Base-by-base conservation (phyloP, 192 early-diverging fungal genomes). In the Piromyces finnis region DNA sequence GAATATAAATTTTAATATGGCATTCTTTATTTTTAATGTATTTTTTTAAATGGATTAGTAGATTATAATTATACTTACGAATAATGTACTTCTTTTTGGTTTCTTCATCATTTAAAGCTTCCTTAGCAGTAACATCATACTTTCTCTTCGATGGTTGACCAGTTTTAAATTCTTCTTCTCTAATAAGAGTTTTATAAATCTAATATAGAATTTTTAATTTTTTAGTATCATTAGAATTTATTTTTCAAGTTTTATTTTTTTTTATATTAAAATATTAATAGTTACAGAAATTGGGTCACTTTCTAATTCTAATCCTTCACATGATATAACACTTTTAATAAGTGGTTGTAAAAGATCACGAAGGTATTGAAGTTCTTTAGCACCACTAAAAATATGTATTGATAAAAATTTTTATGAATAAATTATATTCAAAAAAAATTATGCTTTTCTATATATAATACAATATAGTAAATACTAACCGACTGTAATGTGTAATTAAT, bases 311-410 rank as follows among this genome's bases (percentile, higher is more conserved):
- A 99, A 86, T 77, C 87, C 86, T 11, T 87, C 86, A 83, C 97
- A 92, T 5, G 88, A 87, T 15, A 98, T 86, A 27, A 98, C 91
- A 78, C 87, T 86, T 77, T 92, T 92, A 17, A 99, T 91, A 27
- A 97, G 84, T 26, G 94, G 94, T 79, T 91, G 90, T 37, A 99
- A 84, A 11, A 98, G 87, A 78, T 95, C 92, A 26, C 94, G 86
- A 78, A 99, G 88, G 83, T 93, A 99, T 81, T 93, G 91, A 82
- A 93, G 91, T 83, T 99, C 97, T 84, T 98, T 96, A 80, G 96
- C 95, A 27, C 97, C 96, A 81, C 94, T 90, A 79, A 35, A 35
- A 35, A 35, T 35, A 35, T 35, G 32, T 35, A 35, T 7, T 7
- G 3, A 35, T 35, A 7, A 35, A 35, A 7, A 7, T 3, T 35